Base-by-base conservation (phyloP, 495 filamentous ascomycete genomes). In the Aspergillus campestris region DNA sequence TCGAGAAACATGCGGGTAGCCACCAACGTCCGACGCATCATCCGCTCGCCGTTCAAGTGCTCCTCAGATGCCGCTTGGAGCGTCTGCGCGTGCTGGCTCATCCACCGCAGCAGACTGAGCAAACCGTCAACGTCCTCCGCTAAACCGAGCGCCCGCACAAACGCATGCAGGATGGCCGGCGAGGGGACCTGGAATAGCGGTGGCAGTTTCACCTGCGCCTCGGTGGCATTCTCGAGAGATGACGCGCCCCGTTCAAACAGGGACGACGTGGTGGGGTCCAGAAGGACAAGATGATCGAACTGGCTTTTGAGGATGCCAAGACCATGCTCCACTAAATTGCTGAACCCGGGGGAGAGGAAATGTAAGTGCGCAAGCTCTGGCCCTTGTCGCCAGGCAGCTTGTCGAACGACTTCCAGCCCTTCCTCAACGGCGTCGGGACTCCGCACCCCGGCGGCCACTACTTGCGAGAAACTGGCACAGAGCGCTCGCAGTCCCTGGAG, bases 1-100 rank as follows among this genome's bases (percentile, higher is more conserved):
- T 83, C 78, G 27, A 82, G 52, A 42, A 72, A 78, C 30, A 74
- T 61, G 13, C 75, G 62, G 36, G 73, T 45, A n/a, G 79, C 79
- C 2, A 72, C 62, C 24, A 82, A 34, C 10, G 69, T 72, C 24
- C 64, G 66, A 34, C 74, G 67, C 58, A 75, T 60, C 57, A 71
- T 60, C 30, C 40, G 51, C 34, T 57, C 52, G 1, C 77, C 77
- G 40, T 72, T 75, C 14, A 53, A 15, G 10, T 51, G 54, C 44
- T 72, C 65, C 15, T 71, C 64, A 27, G 67, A 57, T 28, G 55
- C 39, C 39, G 67, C 62, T 10, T 65, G 61, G 9, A 78, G 50
- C 8, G 58, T 51, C 15, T 52, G 40, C 12, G 64, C 57, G 38
- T 59, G 67, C 13, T 52, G 55, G 27, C 64, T 67, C 73, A 81